Evolutionary conservation across 768 basidiomycete genomes (phyloP).

Genomic region (Gautieria morchelliformis): DNA sequence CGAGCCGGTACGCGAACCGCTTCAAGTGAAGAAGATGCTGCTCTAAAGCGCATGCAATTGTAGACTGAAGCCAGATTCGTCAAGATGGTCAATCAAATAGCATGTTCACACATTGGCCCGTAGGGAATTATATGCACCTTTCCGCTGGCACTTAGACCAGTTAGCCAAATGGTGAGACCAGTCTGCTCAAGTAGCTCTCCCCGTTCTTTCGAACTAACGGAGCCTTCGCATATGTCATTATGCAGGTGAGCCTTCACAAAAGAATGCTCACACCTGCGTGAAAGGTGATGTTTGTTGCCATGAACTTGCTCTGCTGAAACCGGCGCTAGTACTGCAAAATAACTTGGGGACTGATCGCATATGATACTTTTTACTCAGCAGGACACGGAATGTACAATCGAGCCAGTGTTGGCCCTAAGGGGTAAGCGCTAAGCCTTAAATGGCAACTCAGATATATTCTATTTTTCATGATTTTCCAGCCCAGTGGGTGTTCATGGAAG

Average conservation of each 20-base stretch:
- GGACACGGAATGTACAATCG: no score
- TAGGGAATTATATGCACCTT: conserved; percentile 44
- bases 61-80: conserved; percentile 51
- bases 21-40: conserved; percentile 84
- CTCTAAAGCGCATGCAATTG: conserved; percentile 93
- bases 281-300: conserved; percentile 48
- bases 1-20: conserved; percentile 84
- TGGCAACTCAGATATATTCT: no score
- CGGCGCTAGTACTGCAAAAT: no score
- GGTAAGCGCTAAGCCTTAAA: no score
- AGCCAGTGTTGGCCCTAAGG: no score
- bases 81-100: not conserved
- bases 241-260: not conserved
- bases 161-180: conserved; percentile 93
- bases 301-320: conserved; percentile 8
- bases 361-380: no score
- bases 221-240: conserved; percentile 38
- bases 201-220: conserved; percentile 63
- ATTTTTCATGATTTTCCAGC: no score
- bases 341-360: no score
- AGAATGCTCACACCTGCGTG: conserved; percentile 41
- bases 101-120: not conserved
- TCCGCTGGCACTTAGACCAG: conserved; percentile 90
- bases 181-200: conserved; percentile 59
- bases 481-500: no score